Percentiles rank a stretch among this genome's conserved stretches.
These are phyloP conservation scores for Capsella bursapastoris DNA, from an alignment of 345 rosid genomes.

Conservation along the genomic window DNA sequence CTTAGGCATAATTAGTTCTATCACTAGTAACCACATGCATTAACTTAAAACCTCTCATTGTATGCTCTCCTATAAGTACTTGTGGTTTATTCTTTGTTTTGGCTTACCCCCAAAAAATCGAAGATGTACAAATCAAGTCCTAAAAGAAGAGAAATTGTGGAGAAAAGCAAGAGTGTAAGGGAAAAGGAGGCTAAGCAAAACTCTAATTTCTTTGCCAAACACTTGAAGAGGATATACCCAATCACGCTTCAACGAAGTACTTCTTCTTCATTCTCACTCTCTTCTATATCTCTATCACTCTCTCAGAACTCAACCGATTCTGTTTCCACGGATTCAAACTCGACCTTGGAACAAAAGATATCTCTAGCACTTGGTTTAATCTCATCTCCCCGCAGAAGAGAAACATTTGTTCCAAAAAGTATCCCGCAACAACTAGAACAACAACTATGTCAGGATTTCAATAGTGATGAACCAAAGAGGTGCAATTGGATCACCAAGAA, in stretches of 20 bases:
- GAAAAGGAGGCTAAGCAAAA: conserved; percentile 39
- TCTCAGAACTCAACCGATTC: conserved; percentile 92
- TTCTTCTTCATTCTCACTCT: conserved; percentile 80
- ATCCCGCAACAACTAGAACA: conserved; percentile 45
- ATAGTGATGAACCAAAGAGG: conserved; percentile 64
- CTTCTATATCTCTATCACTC: conserved; percentile 76
- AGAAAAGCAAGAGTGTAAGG: conserved; percentile 42
- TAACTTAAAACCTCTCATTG: conserved; percentile 19
- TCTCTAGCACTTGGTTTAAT: conserved; percentile 75
- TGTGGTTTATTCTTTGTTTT: conserved; percentile 18
- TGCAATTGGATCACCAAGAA: conserved; percentile 94
- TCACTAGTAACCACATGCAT: conserved; percentile 16
- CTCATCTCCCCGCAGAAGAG: conserved; percentile 53
- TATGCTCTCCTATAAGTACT: conserved; percentile 38
- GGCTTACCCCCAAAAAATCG: conserved; percentile 24
- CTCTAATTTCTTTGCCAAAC: conserved; percentile 61
- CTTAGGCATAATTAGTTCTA: conserved; percentile 41
- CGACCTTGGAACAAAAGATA: conserved; percentile 50
- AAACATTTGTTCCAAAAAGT: conserved; percentile 42
- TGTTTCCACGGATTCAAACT: conserved; percentile 55
- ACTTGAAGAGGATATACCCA: conserved; percentile 85
- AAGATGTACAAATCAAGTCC: conserved; percentile 46
- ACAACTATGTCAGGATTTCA: conserved; percentile 46
- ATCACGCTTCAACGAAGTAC: conserved; percentile 70
- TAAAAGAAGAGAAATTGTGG: conserved; percentile 25